Evolutionary conservation across 495 filamentous ascomycete species (phyloP).

Genomic region (Aspergillus bridgeri): DNA sequence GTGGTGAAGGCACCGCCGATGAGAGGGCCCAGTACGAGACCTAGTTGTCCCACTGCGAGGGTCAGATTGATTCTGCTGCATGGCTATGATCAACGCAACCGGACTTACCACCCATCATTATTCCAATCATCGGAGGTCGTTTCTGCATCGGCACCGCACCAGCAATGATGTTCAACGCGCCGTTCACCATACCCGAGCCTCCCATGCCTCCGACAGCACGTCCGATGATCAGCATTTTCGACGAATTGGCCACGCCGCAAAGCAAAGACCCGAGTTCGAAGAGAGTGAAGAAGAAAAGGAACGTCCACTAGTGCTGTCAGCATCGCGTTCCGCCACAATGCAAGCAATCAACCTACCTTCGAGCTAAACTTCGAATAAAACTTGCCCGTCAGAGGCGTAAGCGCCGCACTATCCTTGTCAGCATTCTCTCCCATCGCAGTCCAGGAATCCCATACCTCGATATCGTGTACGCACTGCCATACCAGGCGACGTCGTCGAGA

Average conservation of each 20-base stretch:
- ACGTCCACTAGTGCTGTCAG: conserved; percentile 17
- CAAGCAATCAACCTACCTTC: conserved; percentile 21
- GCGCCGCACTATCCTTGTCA: conserved; percentile 17
- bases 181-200: conserved; percentile 44
- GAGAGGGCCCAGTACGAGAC: conserved; percentile 43
- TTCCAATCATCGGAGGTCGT: conserved; percentile 18
- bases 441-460: conserved; percentile 13
- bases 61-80: neutral
- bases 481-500: conserved; percentile 36
- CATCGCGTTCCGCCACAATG: neutral
- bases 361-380: conserved; percentile 31
- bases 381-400: conserved; percentile 35
- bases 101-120: conserved; percentile 19
- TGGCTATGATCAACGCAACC: conserved; percentile 18
- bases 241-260: conserved; percentile 33
- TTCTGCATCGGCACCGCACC: conserved; percentile 38
- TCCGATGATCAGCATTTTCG: conserved; percentile 35
- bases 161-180: conserved; percentile 44
- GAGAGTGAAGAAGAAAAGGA: conserved; percentile 22
- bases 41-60: conserved; percentile 17
- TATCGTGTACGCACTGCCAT: conserved; percentile 33
- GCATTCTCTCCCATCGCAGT: neutral
- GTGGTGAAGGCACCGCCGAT: conserved; percentile 54
- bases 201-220: conserved; percentile 35
- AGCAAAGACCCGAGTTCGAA: conserved; percentile 37